A percentile compares a stretch with the other conserved stretches of the same genome.
These are phyloP conservation scores for Casaregolazyma lundiana DNA, from an alignment of 1,139 yeast genomes.

Conservation along the genomic window DNA sequence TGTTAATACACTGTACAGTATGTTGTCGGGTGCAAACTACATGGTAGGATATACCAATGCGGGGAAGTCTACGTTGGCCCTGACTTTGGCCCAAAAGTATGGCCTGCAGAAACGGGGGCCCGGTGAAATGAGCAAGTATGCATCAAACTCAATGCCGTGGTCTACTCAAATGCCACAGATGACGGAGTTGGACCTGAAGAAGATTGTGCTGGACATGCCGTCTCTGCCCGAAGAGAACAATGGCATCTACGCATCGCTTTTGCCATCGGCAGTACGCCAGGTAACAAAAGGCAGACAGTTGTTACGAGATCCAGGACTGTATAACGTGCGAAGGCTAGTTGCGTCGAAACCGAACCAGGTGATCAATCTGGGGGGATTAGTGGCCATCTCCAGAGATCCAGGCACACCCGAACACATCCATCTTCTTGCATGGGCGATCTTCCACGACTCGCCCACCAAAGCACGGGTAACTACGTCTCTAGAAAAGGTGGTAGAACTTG, in stretches of 20 bases:
- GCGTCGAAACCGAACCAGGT: constrained; percentile 22
- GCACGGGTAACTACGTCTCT: constrained; percentile 14
- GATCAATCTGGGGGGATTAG: constrained; percentile 29
- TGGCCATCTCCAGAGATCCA: constrained; percentile 18
- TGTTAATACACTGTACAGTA: constrained; percentile 33
- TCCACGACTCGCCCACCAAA: constrained; percentile 14
- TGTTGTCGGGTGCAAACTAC: constrained; percentile 45
- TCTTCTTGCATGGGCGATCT: constrained; percentile 22
- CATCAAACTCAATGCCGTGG: constrained; percentile 19
- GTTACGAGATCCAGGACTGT: constrained; percentile 18
- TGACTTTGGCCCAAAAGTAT: constrained; percentile 15
- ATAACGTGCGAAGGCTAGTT: constrained; percentile 21
- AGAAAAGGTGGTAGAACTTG: constrained; percentile 26
- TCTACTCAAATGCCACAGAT: constrained; percentile 22
- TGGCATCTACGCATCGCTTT: constrained; percentile 18
- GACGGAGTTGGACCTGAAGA: constrained; percentile 17
- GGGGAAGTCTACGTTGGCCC: constrained; percentile 63
- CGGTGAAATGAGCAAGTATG: background rate
- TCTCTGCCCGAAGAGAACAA: constrained; percentile 20
- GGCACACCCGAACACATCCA: constrained; percentile 6
- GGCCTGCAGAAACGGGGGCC: constrained; percentile 4
- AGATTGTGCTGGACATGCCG: constrained; percentile 23
- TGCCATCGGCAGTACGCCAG: constrained; percentile 19
- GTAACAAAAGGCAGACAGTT: constrained; percentile 22
- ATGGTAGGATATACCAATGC: constrained; percentile 69